Evolutionary conservation across 2,329 filamentous ascomycete genomes (phyloP).

Genomic region (Phyllosticta capitalensis): DNA sequence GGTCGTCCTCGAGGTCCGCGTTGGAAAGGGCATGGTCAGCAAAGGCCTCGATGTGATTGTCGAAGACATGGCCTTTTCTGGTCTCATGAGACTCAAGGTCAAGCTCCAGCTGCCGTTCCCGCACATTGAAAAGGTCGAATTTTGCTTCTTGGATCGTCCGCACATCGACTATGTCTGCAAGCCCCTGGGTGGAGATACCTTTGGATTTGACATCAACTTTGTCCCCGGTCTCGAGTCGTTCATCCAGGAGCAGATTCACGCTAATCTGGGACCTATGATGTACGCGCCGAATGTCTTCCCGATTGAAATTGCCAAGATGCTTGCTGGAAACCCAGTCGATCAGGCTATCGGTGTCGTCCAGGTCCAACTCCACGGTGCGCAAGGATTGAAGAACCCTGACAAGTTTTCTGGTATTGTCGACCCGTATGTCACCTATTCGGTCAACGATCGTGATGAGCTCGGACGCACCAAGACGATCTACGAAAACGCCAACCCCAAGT

Average conservation of each 20-base stretch:
- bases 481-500: constrained; percentile 77
- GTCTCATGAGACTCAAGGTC: constrained; percentile 92
- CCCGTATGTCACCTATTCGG: constrained; percentile 75
- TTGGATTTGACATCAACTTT: constrained; percentile 98
- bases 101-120: constrained; percentile 95
- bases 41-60: constrained; percentile 97
- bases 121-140: constrained; percentile 87
- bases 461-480: constrained; percentile 82
- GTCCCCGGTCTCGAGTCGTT: constrained; percentile 89
- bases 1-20: constrained; percentile 83
- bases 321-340: constrained; percentile 86
- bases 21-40: constrained; percentile 94
- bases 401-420: constrained; percentile 88
- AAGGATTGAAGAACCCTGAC: constrained; percentile 89
- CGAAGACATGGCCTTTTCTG: constrained; percentile 93
- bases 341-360: constrained; percentile 92
- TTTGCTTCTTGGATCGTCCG: constrained; percentile 85
- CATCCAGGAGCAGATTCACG: constrained; percentile 93
- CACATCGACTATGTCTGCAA: constrained; percentile 97
- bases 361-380: constrained; percentile 80
- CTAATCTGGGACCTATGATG: constrained; percentile 92
- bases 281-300: constrained; percentile 96
- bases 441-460: constrained; percentile 73
- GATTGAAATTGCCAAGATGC: constrained; percentile 96
- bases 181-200: constrained; percentile 84